Evolutionary conservation across 2,329 filamentous ascomycete species (phyloP).

Genomic region (Fusarium hostae): DNA sequence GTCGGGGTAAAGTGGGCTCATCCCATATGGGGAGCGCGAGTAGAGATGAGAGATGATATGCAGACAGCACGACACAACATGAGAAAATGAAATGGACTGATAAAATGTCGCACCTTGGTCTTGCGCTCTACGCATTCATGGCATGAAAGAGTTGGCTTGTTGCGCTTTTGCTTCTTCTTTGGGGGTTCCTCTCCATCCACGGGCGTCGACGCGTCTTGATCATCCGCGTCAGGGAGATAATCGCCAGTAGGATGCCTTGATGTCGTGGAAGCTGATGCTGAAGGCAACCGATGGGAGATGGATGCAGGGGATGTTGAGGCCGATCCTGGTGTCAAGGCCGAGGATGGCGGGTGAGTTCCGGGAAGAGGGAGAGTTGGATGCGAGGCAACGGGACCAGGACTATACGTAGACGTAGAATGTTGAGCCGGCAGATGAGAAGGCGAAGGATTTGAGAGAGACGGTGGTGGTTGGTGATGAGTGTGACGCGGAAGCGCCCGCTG

Average conservation of each 20-base stretch:
- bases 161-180: conserved; percentile 82
- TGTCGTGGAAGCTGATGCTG: conserved; percentile 31
- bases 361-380: conserved; percentile 30
- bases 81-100: conserved; percentile 6
- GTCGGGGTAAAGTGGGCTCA: conserved; percentile 29
- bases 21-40: conserved; percentile 18
- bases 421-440: conserved; percentile 34
- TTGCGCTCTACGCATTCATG: conserved; percentile 84
- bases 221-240: conserved; percentile 34
- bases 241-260: conserved; percentile 33
- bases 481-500: conserved; percentile 45
- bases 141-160: conserved; percentile 84
- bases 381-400: conserved; percentile 23
- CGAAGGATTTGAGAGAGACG: conserved; percentile 31
- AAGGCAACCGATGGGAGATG: conserved; percentile 40
- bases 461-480: conserved; percentile 33
- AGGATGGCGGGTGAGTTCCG: conserved; percentile 32
- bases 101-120: conserved; percentile 69
- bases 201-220: conserved; percentile 36
- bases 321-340: conserved; percentile 44
- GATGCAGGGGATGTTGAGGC: conserved; percentile 45
- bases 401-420: conserved; percentile 38
- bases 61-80: not conserved
- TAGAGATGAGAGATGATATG: not conserved
- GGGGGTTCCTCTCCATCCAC: conserved; percentile 53